Evolutionary conservation across 2,329 filamentous ascomycete species (phyloP).

Genomic region (Parastagonospora avenae): DNA sequence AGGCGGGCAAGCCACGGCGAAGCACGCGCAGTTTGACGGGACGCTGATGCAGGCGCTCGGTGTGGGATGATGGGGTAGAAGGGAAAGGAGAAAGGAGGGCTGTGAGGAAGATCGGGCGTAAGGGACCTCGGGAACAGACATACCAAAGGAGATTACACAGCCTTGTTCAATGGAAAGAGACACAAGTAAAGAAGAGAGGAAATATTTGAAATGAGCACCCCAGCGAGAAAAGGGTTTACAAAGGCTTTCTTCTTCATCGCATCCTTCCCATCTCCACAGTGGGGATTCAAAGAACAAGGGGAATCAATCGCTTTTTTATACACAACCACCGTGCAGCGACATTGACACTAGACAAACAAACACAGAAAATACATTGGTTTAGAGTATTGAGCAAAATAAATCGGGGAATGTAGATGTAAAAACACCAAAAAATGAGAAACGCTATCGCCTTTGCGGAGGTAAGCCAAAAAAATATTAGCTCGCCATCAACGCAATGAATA

Average conservation of each 20-base stretch:
- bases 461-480: conserved; percentile 30
- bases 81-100: conserved; percentile 46
- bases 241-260: neutral
- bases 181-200: conserved; percentile 15
- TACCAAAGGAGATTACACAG: conserved; percentile 47
- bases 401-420: conserved; percentile 7
- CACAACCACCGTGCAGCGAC: conserved; percentile 43
- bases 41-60: conserved; percentile 25
- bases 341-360: conserved; percentile 41
- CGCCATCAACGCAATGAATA: conserved; percentile 45
- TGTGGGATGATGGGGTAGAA: conserved; percentile 16
- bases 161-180: conserved; percentile 27
- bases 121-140: conserved; percentile 50
- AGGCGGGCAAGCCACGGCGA: conserved; percentile 48
- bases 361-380: conserved; percentile 28
- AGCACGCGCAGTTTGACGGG: conserved; percentile 20
- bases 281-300: conserved; percentile 32
- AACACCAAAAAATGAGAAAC: conserved; percentile 41
- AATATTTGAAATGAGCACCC: neutral
- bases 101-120: conserved; percentile 46
- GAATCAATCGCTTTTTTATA: conserved; percentile 40
- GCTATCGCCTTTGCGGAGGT: conserved; percentile 34
- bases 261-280: conserved; percentile 12
- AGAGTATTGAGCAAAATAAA: conserved; percentile 23
- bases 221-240: conserved; percentile 3